phyloP scores from a whole-genome alignment of 257 asterid species.

The Petunia secreta region DNA sequence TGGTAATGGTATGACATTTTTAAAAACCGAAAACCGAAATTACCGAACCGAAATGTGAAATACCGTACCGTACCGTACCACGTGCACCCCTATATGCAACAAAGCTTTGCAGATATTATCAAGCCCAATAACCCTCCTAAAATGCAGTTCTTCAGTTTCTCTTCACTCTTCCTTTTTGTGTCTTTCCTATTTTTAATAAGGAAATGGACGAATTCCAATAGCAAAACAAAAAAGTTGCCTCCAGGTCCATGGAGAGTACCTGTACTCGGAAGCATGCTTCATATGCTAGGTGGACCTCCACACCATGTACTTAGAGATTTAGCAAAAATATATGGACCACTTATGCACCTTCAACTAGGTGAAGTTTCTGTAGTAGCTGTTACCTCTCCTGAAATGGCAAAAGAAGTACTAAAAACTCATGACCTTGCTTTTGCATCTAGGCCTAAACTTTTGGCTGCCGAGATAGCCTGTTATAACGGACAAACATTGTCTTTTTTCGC shows the following conservation, averaged over 20 bases:
- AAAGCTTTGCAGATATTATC: too few relatives aligned
- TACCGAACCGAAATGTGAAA: too few relatives aligned
- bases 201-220: background rate
- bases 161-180: conserved; percentile 4
- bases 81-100: too few relatives aligned
- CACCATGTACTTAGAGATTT: background rate
- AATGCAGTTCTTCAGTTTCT: background rate
- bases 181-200: background rate
- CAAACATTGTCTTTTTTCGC: background rate
- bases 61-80: too few relatives aligned
- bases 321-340: conserved; percentile 36
- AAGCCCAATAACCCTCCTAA: background rate
- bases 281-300: background rate
- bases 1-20: too few relatives aligned
- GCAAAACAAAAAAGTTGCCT: conserved; percentile 23
- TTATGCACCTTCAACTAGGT: conserved; percentile 29
- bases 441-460: background rate
- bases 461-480: background rate
- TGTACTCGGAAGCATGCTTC: background rate
- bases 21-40: too few relatives aligned
- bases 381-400: background rate
- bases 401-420: conserved; percentile 10
- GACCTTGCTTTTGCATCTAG: conserved; percentile 9
- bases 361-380: conserved; percentile 17
- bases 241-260: conserved; percentile 44